Percentiles rank a stretch among this genome's conserved stretches.
phyloP scores from a whole-genome alignment of 148 eudicot genomes.

The Vaccinium macrocarpon region DNA sequence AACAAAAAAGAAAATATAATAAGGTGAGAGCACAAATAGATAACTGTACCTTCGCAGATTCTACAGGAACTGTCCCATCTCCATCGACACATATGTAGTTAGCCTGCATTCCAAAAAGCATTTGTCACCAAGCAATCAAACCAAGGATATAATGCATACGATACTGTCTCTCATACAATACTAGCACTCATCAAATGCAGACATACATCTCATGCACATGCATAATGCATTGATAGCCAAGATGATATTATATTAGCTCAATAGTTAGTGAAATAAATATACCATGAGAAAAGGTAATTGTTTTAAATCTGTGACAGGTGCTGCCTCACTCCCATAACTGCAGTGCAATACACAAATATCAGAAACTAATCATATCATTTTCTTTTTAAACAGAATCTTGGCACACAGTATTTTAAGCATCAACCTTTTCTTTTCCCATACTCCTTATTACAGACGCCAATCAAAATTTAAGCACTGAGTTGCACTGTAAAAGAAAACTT shows the following conservation, averaged over 20 bases:
- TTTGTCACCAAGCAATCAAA: conserved; percentile 3
- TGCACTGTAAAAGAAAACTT: not conserved
- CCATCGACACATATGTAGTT: conserved; percentile 68
- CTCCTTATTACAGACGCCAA: not conserved
- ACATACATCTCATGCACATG: not conserved
- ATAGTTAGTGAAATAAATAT: not conserved
- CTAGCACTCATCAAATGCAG: conserved; percentile 8
- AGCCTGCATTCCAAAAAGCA: conserved; percentile 41
- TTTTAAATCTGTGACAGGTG: conserved; percentile 63
- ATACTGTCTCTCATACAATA: conserved; percentile 1
- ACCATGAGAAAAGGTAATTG: conserved; percentile 64
- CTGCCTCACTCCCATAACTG: conserved; percentile 84
- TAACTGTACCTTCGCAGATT: conserved; percentile 81
- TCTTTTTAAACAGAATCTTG: not conserved
- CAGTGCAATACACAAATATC: conserved; percentile 24
- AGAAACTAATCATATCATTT: not conserved
- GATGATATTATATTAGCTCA: not conserved
- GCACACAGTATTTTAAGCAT: not conserved
- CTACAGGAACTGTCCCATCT: conserved; percentile 95
- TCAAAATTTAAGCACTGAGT: not conserved
- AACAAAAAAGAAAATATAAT: not conserved
- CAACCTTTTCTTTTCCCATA: not conserved
- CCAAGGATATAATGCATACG: not conserved
- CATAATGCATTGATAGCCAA: not conserved
- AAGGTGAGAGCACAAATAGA: not conserved